These are phyloP conservation scores for Ambrosiella beaveri DNA, from an alignment of 2,329 filamentous ascomycete genomes.

Conservation along the genomic window DNA sequence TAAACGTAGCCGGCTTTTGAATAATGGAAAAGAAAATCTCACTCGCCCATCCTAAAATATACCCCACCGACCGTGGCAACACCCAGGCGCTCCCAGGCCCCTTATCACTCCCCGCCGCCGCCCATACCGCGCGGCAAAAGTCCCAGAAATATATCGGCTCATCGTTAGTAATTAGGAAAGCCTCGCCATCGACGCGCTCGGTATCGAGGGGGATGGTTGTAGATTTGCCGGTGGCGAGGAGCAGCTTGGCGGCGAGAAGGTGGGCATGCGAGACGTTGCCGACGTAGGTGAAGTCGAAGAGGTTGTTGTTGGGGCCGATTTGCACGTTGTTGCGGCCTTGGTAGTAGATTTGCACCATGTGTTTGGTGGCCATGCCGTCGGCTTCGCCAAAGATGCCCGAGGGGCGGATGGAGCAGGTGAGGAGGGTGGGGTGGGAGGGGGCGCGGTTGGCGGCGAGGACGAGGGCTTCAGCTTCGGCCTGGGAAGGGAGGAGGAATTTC, in stretches of 20 bases:
- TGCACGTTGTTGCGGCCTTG: slow-evolving; percentile 58
- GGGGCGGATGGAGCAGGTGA: slow-evolving; percentile 68
- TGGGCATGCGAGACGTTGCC: slow-evolving; percentile 58
- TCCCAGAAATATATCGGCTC: slow-evolving; percentile 84
- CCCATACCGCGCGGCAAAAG: slow-evolving; percentile 65
- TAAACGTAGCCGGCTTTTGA: slow-evolving; percentile 38
- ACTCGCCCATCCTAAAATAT: slow-evolving; percentile 33
- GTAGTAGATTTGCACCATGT: slow-evolving; percentile 54
- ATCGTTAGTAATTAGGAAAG: slow-evolving; percentile 83
- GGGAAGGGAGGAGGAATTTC: neutral
- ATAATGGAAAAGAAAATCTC: slow-evolving; percentile 34
- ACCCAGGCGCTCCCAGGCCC: slow-evolving; percentile 38
- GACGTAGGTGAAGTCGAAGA: slow-evolving; percentile 49
- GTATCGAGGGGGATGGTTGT: slow-evolving; percentile 45
- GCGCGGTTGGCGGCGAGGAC: slow-evolving; percentile 60
- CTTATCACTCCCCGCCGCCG: slow-evolving; percentile 33
- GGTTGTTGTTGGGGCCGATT: slow-evolving; percentile 51
- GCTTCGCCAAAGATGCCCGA: slow-evolving; percentile 84
- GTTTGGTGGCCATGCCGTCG: slow-evolving; percentile 59
- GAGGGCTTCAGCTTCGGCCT: slow-evolving; percentile 64
- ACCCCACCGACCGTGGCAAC: slow-evolving; percentile 33
- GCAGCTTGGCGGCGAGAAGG: slow-evolving; percentile 57
- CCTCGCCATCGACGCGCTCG: slow-evolving; percentile 66
- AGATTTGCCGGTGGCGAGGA: slow-evolving; percentile 36
- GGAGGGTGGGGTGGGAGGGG: slow-evolving; percentile 35